Percentiles rank a stretch among this genome's conserved stretches.
phyloP scores from a whole-genome alignment of 768 basidiomycete genomes.

The Russula foetens region DNA sequence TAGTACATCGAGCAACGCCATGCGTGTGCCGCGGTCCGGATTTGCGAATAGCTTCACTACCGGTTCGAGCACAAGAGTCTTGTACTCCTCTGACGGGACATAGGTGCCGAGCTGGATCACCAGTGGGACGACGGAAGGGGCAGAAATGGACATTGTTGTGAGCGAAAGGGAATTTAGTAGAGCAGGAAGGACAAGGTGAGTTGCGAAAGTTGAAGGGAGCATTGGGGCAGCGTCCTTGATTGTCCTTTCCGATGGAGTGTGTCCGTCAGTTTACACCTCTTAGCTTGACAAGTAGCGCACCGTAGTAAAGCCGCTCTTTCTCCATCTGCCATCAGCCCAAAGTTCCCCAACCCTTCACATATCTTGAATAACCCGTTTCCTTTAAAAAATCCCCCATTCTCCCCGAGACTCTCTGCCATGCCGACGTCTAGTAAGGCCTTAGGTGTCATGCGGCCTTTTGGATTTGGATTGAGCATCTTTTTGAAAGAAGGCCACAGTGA shows the following conservation, averaged over 20 bases:
- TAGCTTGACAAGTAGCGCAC: slow-evolving; percentile 30
- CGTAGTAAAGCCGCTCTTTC: slow-evolving; percentile 71
- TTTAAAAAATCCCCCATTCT: slow-evolving; percentile 69
- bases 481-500: slow-evolving; percentile 76
- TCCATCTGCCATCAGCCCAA: slow-evolving; percentile 68
- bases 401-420: slow-evolving; percentile 54
- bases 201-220: slow-evolving; percentile 80
- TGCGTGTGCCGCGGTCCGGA: slow-evolving; percentile 87
- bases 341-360: slow-evolving; percentile 78
- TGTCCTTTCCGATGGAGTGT: slow-evolving; percentile 36
- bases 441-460: slow-evolving; percentile 66
- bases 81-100: slow-evolving; percentile 63
- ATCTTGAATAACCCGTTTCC: slow-evolving; percentile 78
- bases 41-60: slow-evolving; percentile 80
- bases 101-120: slow-evolving; percentile 73
- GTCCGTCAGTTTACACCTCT: neutral
- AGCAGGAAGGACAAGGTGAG: slow-evolving; percentile 82
- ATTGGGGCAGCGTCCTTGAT: slow-evolving; percentile 73
- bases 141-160: slow-evolving; percentile 61
- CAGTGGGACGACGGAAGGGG: slow-evolving; percentile 72
- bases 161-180: slow-evolving; percentile 64
- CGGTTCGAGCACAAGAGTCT: slow-evolving; percentile 59
- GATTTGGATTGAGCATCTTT: slow-evolving; percentile 83
- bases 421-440: slow-evolving; percentile 74
- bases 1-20: slow-evolving; percentile 86